Base-by-base conservation (phyloP, 768 basidiomycete species). In the Pseudohyphozyma bogoriensis region DNA sequence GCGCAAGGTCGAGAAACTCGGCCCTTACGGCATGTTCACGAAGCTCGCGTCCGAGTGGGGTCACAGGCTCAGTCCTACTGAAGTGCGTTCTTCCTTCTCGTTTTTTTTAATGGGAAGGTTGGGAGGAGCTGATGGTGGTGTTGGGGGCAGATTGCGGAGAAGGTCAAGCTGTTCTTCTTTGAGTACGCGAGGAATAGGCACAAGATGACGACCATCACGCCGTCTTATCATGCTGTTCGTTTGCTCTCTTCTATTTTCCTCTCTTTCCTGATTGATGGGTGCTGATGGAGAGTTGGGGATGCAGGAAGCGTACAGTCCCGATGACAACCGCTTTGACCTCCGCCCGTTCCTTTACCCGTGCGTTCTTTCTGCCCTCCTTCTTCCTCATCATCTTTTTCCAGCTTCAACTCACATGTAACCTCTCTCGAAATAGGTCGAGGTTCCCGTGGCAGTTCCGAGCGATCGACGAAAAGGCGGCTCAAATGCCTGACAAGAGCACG, bases 361-460 rank as follows among this genome's bases (percentile, higher is more conserved):
- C n/a, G n/a, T n/a, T n/a, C n/a, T n/a, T n/a, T n/a, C n/a, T n/a
- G n/a, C n/a, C n/a, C n/a, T n/a, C n/a, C n/a, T n/a, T n/a, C n/a
- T n/a, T n/a, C n/a, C n/a, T n/a, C n/a, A n/a, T n/a, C n/a, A n/a
- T n/a, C n/a, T n/a, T n/a, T n/a, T n/a, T n/a, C n/a, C n/a, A n/a
- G n/a, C n/a, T n/a, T n/a, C n/a, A n/a, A n/a, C n/a, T n/a, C n/a
- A n/a, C n/a, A n/a, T n/a, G n/a, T n/a, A n/a, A n/a, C n/a, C n/a
- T n/a, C n/a, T n/a, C n/a, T n/a, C n/a, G n/a, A n/a, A n/a, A n/a
- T n/a, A n/a, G n/a, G n/a, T n/a, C 89, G 16, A 80, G 87, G 56
- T 97, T 97, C 78, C 87, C 87, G 0, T 96, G 89, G 85, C 95
- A 99, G 72, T 99, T 95, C 76, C 84, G 78, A 74, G 91, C 89